These are phyloP conservation scores for Ogataea zsoltii DNA, from an alignment of 805 yeast genomes.

Conservation along the genomic window DNA sequence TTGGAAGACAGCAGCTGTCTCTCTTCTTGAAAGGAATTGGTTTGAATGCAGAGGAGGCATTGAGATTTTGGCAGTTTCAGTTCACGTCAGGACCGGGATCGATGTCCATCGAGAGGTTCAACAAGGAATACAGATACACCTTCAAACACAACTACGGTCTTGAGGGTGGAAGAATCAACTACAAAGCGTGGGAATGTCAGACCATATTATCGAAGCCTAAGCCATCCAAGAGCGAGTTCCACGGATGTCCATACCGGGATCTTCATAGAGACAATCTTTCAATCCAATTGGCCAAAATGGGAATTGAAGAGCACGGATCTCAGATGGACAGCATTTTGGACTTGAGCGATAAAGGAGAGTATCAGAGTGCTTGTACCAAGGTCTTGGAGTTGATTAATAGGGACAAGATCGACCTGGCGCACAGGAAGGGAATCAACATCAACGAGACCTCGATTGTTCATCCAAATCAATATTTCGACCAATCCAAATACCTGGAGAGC, in stretches of 20 bases:
- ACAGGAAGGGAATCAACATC: conserved; percentile 40
- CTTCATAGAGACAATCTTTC: conserved; percentile 64
- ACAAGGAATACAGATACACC: conserved; percentile 86
- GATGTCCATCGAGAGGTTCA: conserved; percentile 70
- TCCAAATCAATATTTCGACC: conserved; percentile 86
- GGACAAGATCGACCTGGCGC: conserved; percentile 38
- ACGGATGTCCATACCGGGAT: conserved; percentile 94
- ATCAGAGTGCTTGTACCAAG: conserved; percentile 84
- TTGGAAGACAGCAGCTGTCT: conserved; percentile 83
- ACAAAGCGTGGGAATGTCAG: conserved; percentile 83
- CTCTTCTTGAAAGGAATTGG: conserved; percentile 90
- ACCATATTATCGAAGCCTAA: conserved; percentile 71
- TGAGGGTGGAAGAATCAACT: conserved; percentile 86
- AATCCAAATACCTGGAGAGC: conserved; percentile 61
- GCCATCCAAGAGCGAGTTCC: conserved; percentile 67
- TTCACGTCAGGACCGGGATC: conserved; percentile 56
- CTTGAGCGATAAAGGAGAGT: conserved; percentile 66
- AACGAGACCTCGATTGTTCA: conserved; percentile 71
- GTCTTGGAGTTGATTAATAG: conserved; percentile 76
- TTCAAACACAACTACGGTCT: conserved; percentile 88
- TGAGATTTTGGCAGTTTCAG: conserved; percentile 77
- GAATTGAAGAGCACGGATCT: conserved; percentile 54
- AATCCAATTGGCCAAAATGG: conserved; percentile 58
- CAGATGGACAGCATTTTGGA: conserved; percentile 61
- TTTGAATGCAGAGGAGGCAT: conserved; percentile 79